These are phyloP conservation scores for Ramularia endophylla DNA, from an alignment of 2,329 filamentous ascomycete genomes.

Conservation along the genomic window DNA sequence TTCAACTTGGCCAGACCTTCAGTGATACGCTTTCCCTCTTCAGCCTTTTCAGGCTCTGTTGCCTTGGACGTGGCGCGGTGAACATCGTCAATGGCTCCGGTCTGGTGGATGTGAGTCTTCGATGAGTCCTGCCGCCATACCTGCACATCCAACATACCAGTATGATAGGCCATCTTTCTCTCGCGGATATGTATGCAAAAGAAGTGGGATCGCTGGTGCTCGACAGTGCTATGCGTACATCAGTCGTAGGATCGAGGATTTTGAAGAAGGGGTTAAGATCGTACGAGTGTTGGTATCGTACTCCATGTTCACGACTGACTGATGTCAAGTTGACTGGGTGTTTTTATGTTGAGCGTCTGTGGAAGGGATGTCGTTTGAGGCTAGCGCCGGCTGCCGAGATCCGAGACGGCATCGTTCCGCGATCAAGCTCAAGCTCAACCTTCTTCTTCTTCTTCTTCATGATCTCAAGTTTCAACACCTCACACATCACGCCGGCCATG, in stretches of 20 bases:
- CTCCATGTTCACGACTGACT: constrained; percentile 52
- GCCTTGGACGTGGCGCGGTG: constrained; percentile 63
- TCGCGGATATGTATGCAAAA: constrained; percentile 79
- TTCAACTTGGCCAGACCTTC: constrained; percentile 76
- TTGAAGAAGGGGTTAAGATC: no score
- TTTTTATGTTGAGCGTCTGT: constrained; percentile 1
- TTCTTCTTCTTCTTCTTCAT: no score
- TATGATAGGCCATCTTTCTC: constrained; percentile 89
- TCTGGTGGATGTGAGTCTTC: constrained; percentile 47
- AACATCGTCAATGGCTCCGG: constrained; percentile 89
- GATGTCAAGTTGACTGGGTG: no score
- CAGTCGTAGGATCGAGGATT: constrained; percentile 12
- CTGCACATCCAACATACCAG: constrained; percentile 55
- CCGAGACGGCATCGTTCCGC: not conserved
- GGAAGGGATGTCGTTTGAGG: no score
- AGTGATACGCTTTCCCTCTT: constrained; percentile 82
- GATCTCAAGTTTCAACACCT: no score
- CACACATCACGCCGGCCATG: not conserved
- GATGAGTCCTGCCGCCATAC: no score
- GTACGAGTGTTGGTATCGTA: constrained; percentile 67
- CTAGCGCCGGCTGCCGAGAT: no score
- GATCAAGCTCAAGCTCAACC: no score
- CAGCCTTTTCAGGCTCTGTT: constrained; percentile 57
- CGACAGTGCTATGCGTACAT: constrained; percentile 56
- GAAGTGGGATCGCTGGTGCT: constrained; percentile 75